phyloP scores from a whole-genome alignment of 768 basidiomycete genomes.

The Boletus speciosus region DNA sequence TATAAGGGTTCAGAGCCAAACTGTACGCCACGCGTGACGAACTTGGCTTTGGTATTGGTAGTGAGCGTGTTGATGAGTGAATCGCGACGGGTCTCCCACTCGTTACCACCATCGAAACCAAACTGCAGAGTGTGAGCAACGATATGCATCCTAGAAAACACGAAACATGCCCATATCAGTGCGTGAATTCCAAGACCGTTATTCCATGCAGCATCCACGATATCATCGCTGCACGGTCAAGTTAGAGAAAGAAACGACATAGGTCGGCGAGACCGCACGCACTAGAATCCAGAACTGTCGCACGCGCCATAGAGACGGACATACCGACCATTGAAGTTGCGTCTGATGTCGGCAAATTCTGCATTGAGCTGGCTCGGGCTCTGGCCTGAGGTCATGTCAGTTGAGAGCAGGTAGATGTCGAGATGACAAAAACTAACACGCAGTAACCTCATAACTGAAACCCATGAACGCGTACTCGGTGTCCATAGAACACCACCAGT shows the following conservation, averaged over 20 bases:
- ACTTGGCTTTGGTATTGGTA: conserved; percentile 59
- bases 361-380: conserved; percentile 43
- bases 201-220: conserved; percentile 66
- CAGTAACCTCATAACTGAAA: conserved; percentile 71
- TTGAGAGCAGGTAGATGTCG: not conserved
- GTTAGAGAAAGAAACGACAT: conserved; percentile 16
- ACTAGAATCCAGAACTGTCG: conserved; percentile 41
- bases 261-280: not conserved
- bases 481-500: conserved; percentile 63
- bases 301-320: conserved; percentile 49
- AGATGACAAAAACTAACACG: conserved; percentile 40
- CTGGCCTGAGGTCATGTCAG: conserved; percentile 45
- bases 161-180: conserved; percentile 60
- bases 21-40: conserved; percentile 61
- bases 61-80: conserved; percentile 49
- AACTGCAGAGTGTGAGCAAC: conserved; percentile 24
- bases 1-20: conserved; percentile 72
- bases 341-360: conserved; percentile 60
- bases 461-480: conserved; percentile 76
- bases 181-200: conserved; percentile 70
- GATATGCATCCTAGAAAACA: not conserved
- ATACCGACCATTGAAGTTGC: conserved; percentile 60
- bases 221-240: conserved; percentile 41
- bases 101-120: conserved; percentile 37
- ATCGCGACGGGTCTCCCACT: conserved; percentile 55